Evolutionary conservation across 495 filamentous ascomycete species (phyloP), one percentile per base, ranked within the genome.

Genomic region (Trichoderma orchidacearum): DNA sequence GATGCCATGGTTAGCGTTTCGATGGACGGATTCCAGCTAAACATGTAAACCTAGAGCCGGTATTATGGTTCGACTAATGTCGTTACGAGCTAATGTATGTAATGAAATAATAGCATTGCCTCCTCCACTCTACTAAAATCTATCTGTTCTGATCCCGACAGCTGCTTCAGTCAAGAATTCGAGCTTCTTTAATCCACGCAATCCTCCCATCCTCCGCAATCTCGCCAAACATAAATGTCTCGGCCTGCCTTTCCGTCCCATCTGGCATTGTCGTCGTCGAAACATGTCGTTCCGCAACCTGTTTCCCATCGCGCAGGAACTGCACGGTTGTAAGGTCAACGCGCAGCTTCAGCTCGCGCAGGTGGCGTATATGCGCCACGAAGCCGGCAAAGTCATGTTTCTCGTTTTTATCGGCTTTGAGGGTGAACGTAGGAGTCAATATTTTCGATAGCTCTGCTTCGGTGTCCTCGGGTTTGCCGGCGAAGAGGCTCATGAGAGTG

Each of bases 1-100:
- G 64, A 66, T 36, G 64, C 58, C 11, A 54, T 66, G 41, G 64
- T 66, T 15, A 54, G 57, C 17, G 29, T 48, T 48, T 48, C 41
- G 2, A 48, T 48, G 41, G 41, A 48, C 15, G 41, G 41, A 27
- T 48, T 48, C 15, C 21, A 23, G 21, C 21, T 48, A 9, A 48
- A 48, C 15, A 48, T 48, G 3, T 48, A 27, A 48, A n/a, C n/a
- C 15, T 18, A 2, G 11, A 13, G 21, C 18, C 41, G n/a, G n/a
- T n/a, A n/a, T n/a, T n/a, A n/a, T n/a, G n/a, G n/a, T n/a, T n/a
- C n/a, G n/a, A n/a, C n/a, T n/a, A n/a, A n/a, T n/a, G n/a, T n/a
- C n/a, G n/a, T n/a, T n/a, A n/a, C n/a, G n/a, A n/a, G n/a, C n/a
- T n/a, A n/a, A n/a, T n/a, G n/a, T n/a, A n/a, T n/a, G n/a, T n/a